A percentile compares a stretch with the other conserved stretches of the same genome.
These are phyloP conservation scores for Candida pseudoviswanathii DNA, from an alignment of 1,139 yeast species.

Conservation along the genomic window DNA sequence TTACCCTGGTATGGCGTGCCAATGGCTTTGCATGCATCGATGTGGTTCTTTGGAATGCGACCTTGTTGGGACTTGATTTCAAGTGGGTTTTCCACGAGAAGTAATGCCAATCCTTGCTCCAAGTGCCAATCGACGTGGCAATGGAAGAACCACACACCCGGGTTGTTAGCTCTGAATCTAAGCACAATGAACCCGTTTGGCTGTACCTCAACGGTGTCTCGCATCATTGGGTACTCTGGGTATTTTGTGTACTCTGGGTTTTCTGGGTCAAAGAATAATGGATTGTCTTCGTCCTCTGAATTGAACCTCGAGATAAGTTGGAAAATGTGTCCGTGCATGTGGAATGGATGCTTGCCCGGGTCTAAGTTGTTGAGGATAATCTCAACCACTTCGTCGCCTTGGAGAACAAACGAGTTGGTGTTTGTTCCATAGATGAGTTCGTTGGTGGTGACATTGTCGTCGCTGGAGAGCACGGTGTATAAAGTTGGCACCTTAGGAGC, in stretches of 20 bases:
- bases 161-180: constrained; percentile 59
- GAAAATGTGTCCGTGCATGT: constrained; percentile 79
- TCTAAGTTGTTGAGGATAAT: constrained; percentile 70
- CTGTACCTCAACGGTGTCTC: constrained; percentile 69
- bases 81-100: constrained; percentile 52
- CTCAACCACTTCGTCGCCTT: constrained; percentile 68
- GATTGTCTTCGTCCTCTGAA: constrained; percentile 36
- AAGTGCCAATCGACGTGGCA: constrained; percentile 69
- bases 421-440: constrained; percentile 63
- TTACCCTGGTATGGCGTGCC: constrained; percentile 63
- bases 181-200: constrained; percentile 69
- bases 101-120: constrained; percentile 59
- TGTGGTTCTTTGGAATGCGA: constrained; percentile 56
- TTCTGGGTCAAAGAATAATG: constrained; percentile 43
- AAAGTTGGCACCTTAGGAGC: constrained; percentile 83
- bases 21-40: constrained; percentile 56
- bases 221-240: constrained; percentile 59
- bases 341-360: constrained; percentile 87
- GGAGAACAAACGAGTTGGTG: constrained; percentile 71
- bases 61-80: constrained; percentile 56
- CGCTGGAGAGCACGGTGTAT: constrained; percentile 67
- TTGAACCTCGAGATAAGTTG: constrained; percentile 52
- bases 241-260: constrained; percentile 30
- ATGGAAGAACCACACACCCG: constrained; percentile 69
- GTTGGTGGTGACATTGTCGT: constrained; percentile 41